Base-by-base conservation (phyloP, 2,329 filamentous ascomycete genomes). In the Neonectria magnoliae region DNA sequence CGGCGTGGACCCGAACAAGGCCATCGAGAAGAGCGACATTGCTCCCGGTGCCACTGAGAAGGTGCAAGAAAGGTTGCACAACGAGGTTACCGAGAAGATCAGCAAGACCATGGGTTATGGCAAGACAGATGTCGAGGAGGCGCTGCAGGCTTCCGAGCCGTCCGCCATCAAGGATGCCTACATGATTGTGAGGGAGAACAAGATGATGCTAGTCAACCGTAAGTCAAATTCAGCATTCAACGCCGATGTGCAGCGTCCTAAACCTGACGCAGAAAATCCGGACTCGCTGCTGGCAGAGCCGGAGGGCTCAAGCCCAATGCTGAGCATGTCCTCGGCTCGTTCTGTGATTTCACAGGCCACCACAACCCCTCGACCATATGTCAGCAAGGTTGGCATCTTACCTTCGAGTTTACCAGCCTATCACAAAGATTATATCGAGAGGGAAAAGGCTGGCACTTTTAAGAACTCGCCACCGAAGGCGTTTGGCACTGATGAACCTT, bases 111-210 rank as follows among this genome's bases (percentile, higher is more conserved):
- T 99, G 94, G 96, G 96, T 65, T 99, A 99, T 77, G 94, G 92
- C 38, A 95, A 93, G 77, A 91, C 91, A 66, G 96, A 99, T 82
- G 95, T 99, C 57, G 92, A 98, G 76, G 96, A 98, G 79, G 95
- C 96, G 22, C 83, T 99, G 67, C 91, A 92, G 74, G 94, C 93
- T 61, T 90, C 96, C 57, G 96, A 99, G 78, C 96, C 96, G 13
- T 98, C 94, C 63, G 94, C 96, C 11, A 98, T 99, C 84, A 99
- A 99, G 81, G 96, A 99, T 80, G 96, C 96, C 1, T 99, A 98
- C 81, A 90, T 98, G 81, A 99, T 99, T 78, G 93, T 99, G 27
- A 90, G 95, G 57, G 96, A 99, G 80, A 98, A 98, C 77, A 96
- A 98, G 79, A 88, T 98, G 77, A 98, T 98, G 94, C 92, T 94